Evolutionary conservation across 1,284 basidiomycete species (phyloP), one percentile per base, ranked within the genome.

Genomic region (Stereum hirsutum): DNA sequence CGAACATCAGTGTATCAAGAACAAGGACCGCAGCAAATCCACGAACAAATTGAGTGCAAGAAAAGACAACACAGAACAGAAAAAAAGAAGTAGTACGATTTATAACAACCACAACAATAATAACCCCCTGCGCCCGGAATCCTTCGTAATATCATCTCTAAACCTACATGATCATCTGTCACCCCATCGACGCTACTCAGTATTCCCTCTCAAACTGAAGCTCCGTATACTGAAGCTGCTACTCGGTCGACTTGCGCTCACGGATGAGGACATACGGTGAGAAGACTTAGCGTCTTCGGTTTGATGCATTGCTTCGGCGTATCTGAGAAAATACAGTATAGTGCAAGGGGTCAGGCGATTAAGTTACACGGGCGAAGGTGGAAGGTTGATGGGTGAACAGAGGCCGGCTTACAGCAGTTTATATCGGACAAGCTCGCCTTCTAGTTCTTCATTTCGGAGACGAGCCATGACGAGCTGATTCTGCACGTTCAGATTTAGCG

Each of bases 401-500:
- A 41, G 42, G 24, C 14, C 30, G 11, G 70, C 88, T 60, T 54
- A 91, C 89, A 93, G 62, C 30, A 93, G 65, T 62, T 95, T 96
- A 62, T 93, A 96, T 33, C 85, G 78, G 27, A 96, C 91, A 8
- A 96, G 75, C 59, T 96, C 89, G 44, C 78, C 75, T 61, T 96
- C 93, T 47, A 91, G 70, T 57, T 95, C 91, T 59, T 97, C 93
- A 54, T 88, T 87, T 46, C 82, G 79, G 27, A 96, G 66, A 44
- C 92, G 78, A 46, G 81, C 72, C 66, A 83, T 88, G 4, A 97
- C 93, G 3, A 96, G 75, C 58, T 95, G 86, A 54, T 93, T 92
- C 74, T 95, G 63, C 6, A n/a, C 4, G 33, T 14, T 11, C 6
- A 5, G 45, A 33, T n/a, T n/a, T n/a, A n/a, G n/a, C n/a, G n/a